Evolutionary conservation across 176 grass and related monocot species (phyloP).

Genomic region (Leersia perrieri): DNA sequence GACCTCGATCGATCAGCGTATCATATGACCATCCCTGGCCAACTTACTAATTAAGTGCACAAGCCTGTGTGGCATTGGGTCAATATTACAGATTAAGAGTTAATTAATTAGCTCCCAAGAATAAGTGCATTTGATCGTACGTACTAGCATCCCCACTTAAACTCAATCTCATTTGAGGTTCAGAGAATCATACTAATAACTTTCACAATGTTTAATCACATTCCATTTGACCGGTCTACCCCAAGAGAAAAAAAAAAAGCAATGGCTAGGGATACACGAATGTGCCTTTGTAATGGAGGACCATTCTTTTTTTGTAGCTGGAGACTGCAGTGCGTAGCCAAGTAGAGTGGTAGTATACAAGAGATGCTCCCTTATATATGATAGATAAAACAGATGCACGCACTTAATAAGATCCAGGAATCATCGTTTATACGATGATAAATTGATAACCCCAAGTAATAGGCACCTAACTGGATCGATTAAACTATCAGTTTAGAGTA

Average conservation of each 20-base stretch:
- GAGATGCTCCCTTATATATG: background rate
- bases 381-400: background rate
- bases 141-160: background rate
- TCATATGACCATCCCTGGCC: background rate
- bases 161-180: background rate
- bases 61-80: background rate
- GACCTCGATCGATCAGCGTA: background rate
- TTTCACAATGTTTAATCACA: background rate
- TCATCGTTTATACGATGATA: background rate
- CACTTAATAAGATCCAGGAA: background rate
- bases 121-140: background rate
- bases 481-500: background rate
- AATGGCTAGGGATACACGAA: background rate
- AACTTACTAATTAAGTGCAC: background rate
- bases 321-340: no score
- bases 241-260: conserved; percentile 2
- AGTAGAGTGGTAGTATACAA: background rate
- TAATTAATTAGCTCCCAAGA: background rate
- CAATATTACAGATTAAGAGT: background rate
- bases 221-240: conserved; percentile 9
- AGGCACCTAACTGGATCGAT: background rate
- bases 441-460: background rate
- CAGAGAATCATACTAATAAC: background rate
- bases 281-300: background rate
- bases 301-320: conserved; percentile 11